A percentile compares a stretch with the other conserved stretches of the same genome.
Conservation (phyloP, 257 asterid genomes). For the Solanum chilense region DNA sequence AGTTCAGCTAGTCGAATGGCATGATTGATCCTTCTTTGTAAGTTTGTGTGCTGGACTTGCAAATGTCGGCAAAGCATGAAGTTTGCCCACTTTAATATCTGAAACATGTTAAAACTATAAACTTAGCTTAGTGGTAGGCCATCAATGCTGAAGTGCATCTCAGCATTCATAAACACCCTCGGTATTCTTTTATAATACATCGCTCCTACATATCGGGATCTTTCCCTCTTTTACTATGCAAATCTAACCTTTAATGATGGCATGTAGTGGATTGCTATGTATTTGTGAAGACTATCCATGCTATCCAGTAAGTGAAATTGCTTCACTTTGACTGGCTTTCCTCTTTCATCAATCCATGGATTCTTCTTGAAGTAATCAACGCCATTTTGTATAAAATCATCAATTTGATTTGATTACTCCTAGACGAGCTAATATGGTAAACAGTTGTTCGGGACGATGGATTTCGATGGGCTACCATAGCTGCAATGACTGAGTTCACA, state of each 20-base stretch:
- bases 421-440: background rate
- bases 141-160: background rate
- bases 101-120: background rate
- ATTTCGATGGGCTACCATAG: background rate
- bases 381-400: background rate
- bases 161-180: background rate
- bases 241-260: constrained; percentile 3
- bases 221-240: background rate
- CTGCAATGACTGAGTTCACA: background rate
- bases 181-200: background rate
- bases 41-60: background rate
- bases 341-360: background rate
- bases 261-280: constrained; percentile 1
- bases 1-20: background rate
- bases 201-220: background rate
- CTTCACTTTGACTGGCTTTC: constrained; percentile 2
- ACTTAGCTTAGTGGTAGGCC: background rate
- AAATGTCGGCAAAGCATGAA: constrained; percentile 1
- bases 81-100: constrained; percentile 4
- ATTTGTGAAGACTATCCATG: constrained; percentile 1
- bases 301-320: background rate
- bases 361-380: background rate
- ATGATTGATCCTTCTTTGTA: background rate
- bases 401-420: background rate
- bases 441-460: background rate